phyloP scores from a whole-genome alignment of 2,329 filamentous ascomycete genomes.

The Colletotrichum sp. region DNA sequence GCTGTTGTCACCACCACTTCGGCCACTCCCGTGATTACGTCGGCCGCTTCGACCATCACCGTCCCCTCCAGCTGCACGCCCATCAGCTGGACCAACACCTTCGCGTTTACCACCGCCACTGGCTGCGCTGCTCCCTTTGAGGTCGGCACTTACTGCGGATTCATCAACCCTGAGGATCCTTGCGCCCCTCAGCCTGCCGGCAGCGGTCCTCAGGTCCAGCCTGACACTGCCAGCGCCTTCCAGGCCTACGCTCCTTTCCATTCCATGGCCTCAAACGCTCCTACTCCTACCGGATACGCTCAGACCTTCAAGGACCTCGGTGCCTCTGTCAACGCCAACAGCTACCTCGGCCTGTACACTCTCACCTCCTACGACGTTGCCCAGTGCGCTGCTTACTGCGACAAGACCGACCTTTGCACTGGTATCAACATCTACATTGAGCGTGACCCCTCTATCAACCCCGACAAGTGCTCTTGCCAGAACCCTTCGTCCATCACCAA shows the following conservation, averaged over 20 bases:
- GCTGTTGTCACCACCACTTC: not conserved
- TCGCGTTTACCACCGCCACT: not conserved
- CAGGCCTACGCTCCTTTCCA: not conserved
- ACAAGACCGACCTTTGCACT: conserved; percentile 7
- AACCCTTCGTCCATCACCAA: conserved; percentile 15
- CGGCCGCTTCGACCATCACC: not conserved
- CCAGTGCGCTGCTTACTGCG: not conserved
- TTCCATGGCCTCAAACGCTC: not conserved
- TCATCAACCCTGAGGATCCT: conserved; percentile 16
- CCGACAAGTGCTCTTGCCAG: not conserved
- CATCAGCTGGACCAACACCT: conserved; percentile 9
- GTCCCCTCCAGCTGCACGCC: conserved; percentile 6
- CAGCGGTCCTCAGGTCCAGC: not conserved
- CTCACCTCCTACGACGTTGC: conserved; percentile 11
- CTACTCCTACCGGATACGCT: not conserved
- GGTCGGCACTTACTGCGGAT: conserved; percentile 13
- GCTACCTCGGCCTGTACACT: conserved; percentile 11
- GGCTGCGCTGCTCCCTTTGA: not conserved
- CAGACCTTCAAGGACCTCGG: conserved; percentile 9
- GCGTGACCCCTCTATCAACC: conserved; percentile 20
- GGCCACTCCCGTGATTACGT: not conserved
- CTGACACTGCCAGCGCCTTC: not conserved
- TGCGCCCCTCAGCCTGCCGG: conserved; percentile 7
- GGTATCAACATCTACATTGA: conserved; percentile 18
- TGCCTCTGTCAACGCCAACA: conserved; percentile 13